These are phyloP conservation scores for Wickerhamomyces queroliae DNA, from an alignment of 805 yeast genomes.

Conservation along the genomic window DNA sequence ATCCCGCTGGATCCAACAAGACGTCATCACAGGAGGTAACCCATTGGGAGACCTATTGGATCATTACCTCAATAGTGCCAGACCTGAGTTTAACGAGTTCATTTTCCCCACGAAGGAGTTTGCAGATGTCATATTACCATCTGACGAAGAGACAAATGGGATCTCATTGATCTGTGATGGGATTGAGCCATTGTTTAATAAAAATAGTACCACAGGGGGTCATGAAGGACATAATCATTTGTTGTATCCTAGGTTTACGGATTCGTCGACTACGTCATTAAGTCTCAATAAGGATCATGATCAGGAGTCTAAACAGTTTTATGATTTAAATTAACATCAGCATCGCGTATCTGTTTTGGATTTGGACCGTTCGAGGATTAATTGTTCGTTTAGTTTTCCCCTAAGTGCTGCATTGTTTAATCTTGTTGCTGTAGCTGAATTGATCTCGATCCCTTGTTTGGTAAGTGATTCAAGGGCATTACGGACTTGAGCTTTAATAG, in stretches of 20 bases:
- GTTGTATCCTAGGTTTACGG: constrained; percentile 12
- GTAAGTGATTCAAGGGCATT: constrained; percentile 16
- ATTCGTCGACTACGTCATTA: constrained; percentile 18
- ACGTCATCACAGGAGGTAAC: constrained; percentile 20
- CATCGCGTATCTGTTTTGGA: constrained; percentile 24
- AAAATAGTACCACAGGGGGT: constrained; percentile 6
- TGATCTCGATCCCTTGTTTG: constrained; percentile 13
- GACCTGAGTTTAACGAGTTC: constrained; percentile 63
- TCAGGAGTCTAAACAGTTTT: constrained; percentile 36
- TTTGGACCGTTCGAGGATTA: constrained; percentile 25
- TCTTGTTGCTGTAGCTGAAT: constrained; percentile 12
- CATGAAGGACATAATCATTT: neutral
- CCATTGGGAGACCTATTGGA: constrained; percentile 27
- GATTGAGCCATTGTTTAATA: constrained; percentile 32
- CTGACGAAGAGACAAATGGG: constrained; percentile 59
- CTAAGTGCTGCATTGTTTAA: constrained; percentile 12
- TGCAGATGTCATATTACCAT: constrained; percentile 72
- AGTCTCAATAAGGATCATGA: constrained; percentile 26
- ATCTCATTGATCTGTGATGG: constrained; percentile 62
- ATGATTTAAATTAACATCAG: constrained; percentile 24
- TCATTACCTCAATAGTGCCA: constrained; percentile 47
- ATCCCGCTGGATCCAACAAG: constrained; percentile 60
- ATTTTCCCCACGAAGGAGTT: constrained; percentile 63
- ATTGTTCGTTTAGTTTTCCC: constrained; percentile 32
- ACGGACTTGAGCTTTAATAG: constrained; percentile 19